Evolutionary conservation across 495 filamentous ascomycete genomes (phyloP).

Genomic region (Aspergillus asperescens): DNA sequence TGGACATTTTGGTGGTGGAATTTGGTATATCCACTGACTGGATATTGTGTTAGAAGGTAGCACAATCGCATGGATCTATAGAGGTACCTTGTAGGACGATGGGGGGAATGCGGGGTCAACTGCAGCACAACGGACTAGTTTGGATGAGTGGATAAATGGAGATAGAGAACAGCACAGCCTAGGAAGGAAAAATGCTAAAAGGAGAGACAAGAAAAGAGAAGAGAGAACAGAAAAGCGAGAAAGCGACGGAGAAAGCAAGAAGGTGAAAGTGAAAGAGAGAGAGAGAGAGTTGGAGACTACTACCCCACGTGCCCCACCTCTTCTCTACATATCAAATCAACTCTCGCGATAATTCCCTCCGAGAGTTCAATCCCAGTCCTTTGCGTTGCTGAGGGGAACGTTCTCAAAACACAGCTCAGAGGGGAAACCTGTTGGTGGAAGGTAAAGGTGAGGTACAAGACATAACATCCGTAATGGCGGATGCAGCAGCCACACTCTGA

Average conservation of each 20-base stretch:
- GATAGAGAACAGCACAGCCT: background rate
- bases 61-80: background rate
- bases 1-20: conserved; percentile 18
- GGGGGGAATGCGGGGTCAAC: conserved; percentile 1
- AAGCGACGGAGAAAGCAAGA: background rate
- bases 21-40: background rate
- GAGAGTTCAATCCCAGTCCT: background rate
- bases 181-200: background rate
- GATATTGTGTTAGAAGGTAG: background rate
- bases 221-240: background rate
- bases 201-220: background rate
- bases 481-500: no score
- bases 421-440: no score
- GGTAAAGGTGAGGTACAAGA: no score
- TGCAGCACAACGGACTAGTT: background rate
- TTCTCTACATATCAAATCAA: conserved; percentile 1
- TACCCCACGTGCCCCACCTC: conserved; percentile 12
- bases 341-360: conserved; percentile 12
- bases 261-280: background rate
- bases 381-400: no score
- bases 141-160: background rate
- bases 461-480: no score
- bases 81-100: background rate
- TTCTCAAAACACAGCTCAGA: no score
- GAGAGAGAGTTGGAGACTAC: background rate